A percentile compares a stretch with the other conserved stretches of the same genome.
Evolutionary conservation across 306 rosid species (phyloP).

Genomic region (peach (Prunus persica)): Prunus_persica_NCBIv2 NC_034009.1:8526001-8526500

Average conservation of each 20-base stretch:
- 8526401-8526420: neutral
- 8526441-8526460: slow-evolving; percentile 41
- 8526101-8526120: no score
- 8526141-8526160: no score
- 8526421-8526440: slow-evolving; percentile 21
- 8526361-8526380: neutral
- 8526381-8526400: slow-evolving; percentile 16
- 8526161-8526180: no score
- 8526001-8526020: no score
- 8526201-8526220: no score
- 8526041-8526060: no score
- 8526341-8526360: slow-evolving; percentile 2
- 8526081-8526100: no score
- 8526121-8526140: no score
- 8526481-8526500: slow-evolving; percentile 31
- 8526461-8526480: slow-evolving; percentile 11
- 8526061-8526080: no score
- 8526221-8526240: no score
- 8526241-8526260: neutral
- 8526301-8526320: slow-evolving; percentile 5
- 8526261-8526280: neutral
- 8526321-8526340: slow-evolving; percentile 16
- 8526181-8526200: no score
- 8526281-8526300: slow-evolving; percentile 10
- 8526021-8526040: no score